Base-by-base conservation (phyloP, 1,284 basidiomycete genomes). In the Tetrapyrgos nigripes region DNA sequence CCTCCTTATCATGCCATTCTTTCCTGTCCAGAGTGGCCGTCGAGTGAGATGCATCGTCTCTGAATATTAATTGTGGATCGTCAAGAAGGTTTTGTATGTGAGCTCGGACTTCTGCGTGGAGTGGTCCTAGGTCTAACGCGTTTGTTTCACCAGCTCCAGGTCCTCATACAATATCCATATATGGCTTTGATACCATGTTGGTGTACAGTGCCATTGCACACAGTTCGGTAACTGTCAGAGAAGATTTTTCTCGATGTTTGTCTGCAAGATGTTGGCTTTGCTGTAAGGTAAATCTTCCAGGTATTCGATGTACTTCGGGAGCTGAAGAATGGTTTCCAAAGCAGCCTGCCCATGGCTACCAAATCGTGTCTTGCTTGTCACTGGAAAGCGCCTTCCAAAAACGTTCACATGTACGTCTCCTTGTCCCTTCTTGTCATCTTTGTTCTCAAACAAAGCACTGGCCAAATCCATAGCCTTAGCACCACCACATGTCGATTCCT, bases 211-310 rank as follows among this genome's bases (percentile, higher is more conserved):
- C 60, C 5, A 72, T 55, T 10, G 62, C 64, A 44, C 57, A 60
- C 21, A 73, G 65, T 56, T 74, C 70, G 2, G 67, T 68, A 10
- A 69, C 55, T 19, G 68, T 72, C 60, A 44, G 17, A 56, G 64
- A 11, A 73, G 23, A 56, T 74, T 73, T 9, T 49, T 9, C 48
- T 70, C 67, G 51, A 70, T 59, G 47, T 70, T 50, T 29, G 63
- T 70, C 11, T 59, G 65, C 1, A 14, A 28, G 0, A 26, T 51
- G 1, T 48, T 59, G 1, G 49, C 57, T 59, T 74, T 74, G 37
- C 59, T 58, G 52, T 66, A 61, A 0, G 57, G 58, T 5, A 67
- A 53, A 4, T 55, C 19, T 28, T 65, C 57, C 13, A 71, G 40
- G 46, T 67, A 68, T 3, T 58, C 47, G 9, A 60, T 27, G 26